These are phyloP conservation scores for Dactylonectria estremocensis DNA, from an alignment of 2,329 filamentous ascomycete species.

Conservation along the genomic window DNA sequence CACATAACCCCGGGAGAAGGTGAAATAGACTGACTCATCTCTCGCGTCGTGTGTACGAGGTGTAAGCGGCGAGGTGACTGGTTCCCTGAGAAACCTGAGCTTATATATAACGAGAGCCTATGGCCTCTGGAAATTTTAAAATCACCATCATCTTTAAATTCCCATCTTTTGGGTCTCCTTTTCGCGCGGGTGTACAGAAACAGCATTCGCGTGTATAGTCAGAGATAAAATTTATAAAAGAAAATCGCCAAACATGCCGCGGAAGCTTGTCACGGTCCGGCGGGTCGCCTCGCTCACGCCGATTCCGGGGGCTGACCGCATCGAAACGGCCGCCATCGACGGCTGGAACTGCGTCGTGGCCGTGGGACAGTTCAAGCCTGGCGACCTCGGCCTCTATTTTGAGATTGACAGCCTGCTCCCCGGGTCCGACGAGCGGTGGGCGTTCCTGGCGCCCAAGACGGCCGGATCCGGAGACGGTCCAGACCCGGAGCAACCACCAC, in stretches of 20 bases:
- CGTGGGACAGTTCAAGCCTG: conserved; percentile 29
- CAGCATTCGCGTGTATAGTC: background rate
- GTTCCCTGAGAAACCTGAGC: background rate
- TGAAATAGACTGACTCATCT: background rate
- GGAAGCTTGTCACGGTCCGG: conserved; percentile 44
- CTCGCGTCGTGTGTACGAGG: background rate
- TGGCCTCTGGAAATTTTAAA: no score
- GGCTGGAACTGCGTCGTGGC: conserved; percentile 44
- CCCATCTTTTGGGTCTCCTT: background rate
- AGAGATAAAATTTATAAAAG: background rate
- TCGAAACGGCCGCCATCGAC: conserved; percentile 38
- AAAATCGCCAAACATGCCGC: conserved; percentile 30
- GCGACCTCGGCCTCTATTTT: conserved; percentile 41
- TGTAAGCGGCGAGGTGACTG: background rate
- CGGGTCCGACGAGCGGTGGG: conserved; percentile 38
- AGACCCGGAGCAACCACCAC: background rate
- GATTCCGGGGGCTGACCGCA: conserved; percentile 40
- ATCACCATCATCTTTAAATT: background rate
- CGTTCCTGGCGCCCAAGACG: conserved; percentile 30
- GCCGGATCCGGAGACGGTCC: background rate
- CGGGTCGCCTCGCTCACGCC: conserved; percentile 35
- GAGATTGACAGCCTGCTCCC: conserved; percentile 46
- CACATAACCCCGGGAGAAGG: no score
- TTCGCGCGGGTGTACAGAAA: background rate
- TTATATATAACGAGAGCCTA: background rate